phyloP scores from a whole-genome alignment of 2,329 filamentous ascomycete species.

The Epichloe amarillans region DNA sequence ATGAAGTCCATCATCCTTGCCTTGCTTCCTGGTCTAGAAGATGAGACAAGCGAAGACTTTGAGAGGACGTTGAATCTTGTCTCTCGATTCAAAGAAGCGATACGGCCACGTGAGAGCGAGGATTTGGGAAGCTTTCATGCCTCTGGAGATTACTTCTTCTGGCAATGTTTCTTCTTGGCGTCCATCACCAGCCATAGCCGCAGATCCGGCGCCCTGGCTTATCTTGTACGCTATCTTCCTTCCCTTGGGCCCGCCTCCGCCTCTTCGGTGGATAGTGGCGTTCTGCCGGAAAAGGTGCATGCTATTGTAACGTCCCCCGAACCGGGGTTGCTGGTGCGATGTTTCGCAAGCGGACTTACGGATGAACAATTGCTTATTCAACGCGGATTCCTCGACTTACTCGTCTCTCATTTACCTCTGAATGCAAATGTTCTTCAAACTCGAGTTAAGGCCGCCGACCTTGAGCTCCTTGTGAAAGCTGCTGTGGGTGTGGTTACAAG shows the following conservation, averaged over 20 bases:
- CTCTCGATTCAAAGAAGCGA: slow-evolving; percentile 59
- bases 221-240: slow-evolving; percentile 67
- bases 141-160: slow-evolving; percentile 76
- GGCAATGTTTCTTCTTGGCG: slow-evolving; percentile 94
- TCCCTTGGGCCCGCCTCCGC: slow-evolving; percentile 12
- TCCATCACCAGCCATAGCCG: slow-evolving; percentile 80
- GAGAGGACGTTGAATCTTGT: slow-evolving; percentile 71
- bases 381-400: slow-evolving; percentile 80
- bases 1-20: slow-evolving; percentile 82
- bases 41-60: slow-evolving; percentile 95
- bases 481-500: slow-evolving; percentile 79
- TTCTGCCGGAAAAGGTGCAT: slow-evolving; percentile 31
- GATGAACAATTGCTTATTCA: slow-evolving; percentile 89
- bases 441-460: slow-evolving; percentile 57
- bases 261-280: slow-evolving; percentile 5
- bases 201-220: slow-evolving; percentile 76
- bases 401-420: slow-evolving; percentile 81
- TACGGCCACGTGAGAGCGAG: slow-evolving; percentile 41
- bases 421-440: slow-evolving; percentile 70
- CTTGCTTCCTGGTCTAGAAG: slow-evolving; percentile 83
- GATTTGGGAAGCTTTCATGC: slow-evolving; percentile 38
- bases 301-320: slow-evolving; percentile 75
- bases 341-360: slow-evolving; percentile 76
- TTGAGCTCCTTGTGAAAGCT: slow-evolving; percentile 69
- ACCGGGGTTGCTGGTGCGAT: slow-evolving; percentile 77